These are phyloP conservation scores for Blastocystis sp. DNA, from an alignment of 352 stramenopile genomes.

Conservation along the genomic window DNA sequence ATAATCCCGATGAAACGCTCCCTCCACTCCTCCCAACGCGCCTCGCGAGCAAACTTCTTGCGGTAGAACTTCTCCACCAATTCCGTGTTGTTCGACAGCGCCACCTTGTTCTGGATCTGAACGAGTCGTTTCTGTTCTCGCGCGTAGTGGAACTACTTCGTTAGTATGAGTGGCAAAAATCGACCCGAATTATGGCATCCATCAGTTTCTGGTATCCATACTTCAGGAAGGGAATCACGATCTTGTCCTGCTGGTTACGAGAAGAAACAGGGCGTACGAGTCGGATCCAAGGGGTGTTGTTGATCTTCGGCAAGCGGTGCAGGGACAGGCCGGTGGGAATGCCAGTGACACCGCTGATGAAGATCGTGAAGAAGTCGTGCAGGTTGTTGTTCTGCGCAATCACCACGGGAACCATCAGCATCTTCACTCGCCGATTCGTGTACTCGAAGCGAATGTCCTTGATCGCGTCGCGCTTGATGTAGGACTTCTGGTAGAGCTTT, in stretches of 20 bases:
- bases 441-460: conserved; percentile 14
- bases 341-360: conserved; percentile 48
- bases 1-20: conserved; percentile 10
- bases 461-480: conserved; percentile 4
- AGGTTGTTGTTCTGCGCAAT: conserved; percentile 54
- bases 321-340: conserved; percentile 32
- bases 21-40: conserved; percentile 9
- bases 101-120: conserved; percentile 18
- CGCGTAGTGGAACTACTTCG: conserved; percentile 4
- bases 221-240: conserved; percentile 7
- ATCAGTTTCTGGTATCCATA: conserved; percentile 45
- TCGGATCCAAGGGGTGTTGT: conserved; percentile 12
- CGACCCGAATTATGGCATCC: conserved; percentile 22
- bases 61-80: conserved; percentile 41
- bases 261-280: not conserved
- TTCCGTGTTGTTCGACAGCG: not conserved
- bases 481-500: conserved; percentile 18
- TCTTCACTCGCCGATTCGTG: conserved; percentile 17
- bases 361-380: conserved; percentile 57
- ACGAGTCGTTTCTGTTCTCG: conserved; percentile 9
- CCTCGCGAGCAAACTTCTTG: conserved; percentile 48
- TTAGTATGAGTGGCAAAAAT: not conserved
- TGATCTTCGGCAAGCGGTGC: conserved; percentile 10
- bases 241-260: conserved; percentile 2
- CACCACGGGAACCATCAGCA: conserved; percentile 18